These are phyloP conservation scores for Talaromyces funiculosus DNA, from an alignment of 2,329 filamentous ascomycete species.

Conservation along the genomic window DNA sequence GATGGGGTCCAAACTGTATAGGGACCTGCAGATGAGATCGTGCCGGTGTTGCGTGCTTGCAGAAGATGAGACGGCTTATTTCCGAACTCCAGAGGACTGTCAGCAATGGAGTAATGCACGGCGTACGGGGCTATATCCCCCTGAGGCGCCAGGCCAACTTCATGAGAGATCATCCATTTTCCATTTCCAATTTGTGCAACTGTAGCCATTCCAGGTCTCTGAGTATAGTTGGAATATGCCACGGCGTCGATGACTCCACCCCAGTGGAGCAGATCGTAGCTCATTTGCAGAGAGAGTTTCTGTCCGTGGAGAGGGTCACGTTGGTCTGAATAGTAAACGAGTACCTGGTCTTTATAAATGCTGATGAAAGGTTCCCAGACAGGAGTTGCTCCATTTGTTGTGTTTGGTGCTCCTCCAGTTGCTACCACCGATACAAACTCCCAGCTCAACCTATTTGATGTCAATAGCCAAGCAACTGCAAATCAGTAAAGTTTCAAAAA, in stretches of 20 bases:
- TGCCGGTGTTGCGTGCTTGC: constrained; percentile 37
- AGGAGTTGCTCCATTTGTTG: constrained; percentile 60
- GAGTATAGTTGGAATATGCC: constrained; percentile 54
- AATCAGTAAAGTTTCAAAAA: neutral
- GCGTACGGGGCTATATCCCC: constrained; percentile 8
- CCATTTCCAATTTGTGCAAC: constrained; percentile 38
- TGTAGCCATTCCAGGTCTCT: constrained; percentile 64
- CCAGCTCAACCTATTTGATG: constrained; percentile 53
- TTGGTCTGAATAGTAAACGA: constrained; percentile 65
- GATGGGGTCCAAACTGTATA: constrained; percentile 50
- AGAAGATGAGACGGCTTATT: constrained; percentile 40
- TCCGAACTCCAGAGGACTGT: constrained; percentile 49
- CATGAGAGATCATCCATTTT: constrained; percentile 6
- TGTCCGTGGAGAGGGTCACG: constrained; percentile 58
- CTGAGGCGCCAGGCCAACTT: constrained; percentile 1
- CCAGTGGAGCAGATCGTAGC: constrained; percentile 57
- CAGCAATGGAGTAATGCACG: constrained; percentile 41
- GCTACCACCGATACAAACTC: constrained; percentile 62
- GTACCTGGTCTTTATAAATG: constrained; percentile 36
- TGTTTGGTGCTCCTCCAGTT: constrained; percentile 55
- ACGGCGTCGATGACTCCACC: constrained; percentile 57
- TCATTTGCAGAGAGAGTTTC: constrained; percentile 61
- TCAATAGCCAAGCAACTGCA: too few relatives aligned
- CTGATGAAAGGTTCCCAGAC: constrained; percentile 69
- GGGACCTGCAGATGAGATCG: constrained; percentile 36